phyloP scores from a whole-genome alignment of 306 rosid genomes.

The Oxytropis ochrocephala region DNA sequence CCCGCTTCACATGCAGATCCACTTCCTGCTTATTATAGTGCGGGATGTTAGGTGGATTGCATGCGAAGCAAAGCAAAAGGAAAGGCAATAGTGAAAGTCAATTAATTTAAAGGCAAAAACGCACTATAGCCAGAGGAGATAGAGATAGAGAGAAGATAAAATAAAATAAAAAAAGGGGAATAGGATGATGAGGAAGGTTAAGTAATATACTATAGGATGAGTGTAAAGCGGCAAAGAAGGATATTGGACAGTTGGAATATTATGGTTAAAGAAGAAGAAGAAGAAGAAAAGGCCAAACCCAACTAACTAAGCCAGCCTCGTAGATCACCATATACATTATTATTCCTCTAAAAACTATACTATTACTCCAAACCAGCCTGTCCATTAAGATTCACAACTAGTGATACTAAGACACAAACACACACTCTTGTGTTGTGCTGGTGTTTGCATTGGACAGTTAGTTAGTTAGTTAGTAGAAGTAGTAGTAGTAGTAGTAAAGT shows the following conservation, averaged over 20 bases:
- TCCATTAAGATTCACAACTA: slow-evolving; percentile 20
- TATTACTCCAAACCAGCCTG: neutral
- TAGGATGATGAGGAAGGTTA: neutral
- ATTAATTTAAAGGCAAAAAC: slow-evolving; percentile 10
- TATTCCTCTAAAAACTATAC: neutral
- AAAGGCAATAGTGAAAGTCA: slow-evolving; percentile 23
- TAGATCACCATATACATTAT: neutral
- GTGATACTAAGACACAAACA: neutral
- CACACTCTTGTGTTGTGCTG: neutral
- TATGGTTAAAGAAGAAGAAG: slow-evolving; percentile 10
- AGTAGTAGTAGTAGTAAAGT: neutral
- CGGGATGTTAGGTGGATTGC: slow-evolving; percentile 25
- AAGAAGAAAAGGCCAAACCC: slow-evolving; percentile 18
- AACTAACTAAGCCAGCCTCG: slow-evolving; percentile 17
- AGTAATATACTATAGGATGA: neutral
- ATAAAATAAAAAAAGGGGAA: neutral
- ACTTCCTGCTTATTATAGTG: too few relatives aligned
- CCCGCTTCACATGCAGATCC: too few relatives aligned
- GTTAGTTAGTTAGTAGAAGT: too few relatives aligned
- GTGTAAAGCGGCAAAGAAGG: neutral
- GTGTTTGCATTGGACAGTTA: neutral
- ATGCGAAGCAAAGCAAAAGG: slow-evolving; percentile 24
- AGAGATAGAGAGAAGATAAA: neutral
- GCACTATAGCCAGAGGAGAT: neutral
- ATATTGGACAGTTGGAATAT: slow-evolving; percentile 20